Conservation (phyloP, 2,329 filamentous ascomycete species). For the Sporothrix humicola region DNA sequence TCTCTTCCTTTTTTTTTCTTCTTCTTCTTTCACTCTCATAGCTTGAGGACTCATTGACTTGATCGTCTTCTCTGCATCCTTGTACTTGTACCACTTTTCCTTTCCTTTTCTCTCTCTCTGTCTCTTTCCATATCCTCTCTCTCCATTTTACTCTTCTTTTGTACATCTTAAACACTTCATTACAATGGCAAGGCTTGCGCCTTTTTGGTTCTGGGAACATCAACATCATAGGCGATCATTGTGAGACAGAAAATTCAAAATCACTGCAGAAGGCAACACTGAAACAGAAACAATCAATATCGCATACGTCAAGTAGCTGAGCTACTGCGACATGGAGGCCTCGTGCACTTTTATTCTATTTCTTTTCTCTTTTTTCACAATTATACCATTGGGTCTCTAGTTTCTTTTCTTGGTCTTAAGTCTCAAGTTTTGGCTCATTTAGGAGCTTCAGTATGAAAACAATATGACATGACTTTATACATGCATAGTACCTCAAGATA, state of each 20-base stretch:
- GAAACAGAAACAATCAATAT: neutral
- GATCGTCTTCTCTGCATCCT: neutral
- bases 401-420: neutral
- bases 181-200: neutral
- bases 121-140: too few species aligned
- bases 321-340: slow-evolving; percentile 14
- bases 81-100: neutral
- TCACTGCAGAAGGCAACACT: neutral
- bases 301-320: slow-evolving; percentile 15
- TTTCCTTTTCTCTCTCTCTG: neutral
- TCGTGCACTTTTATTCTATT: neutral
- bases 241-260: slow-evolving; percentile 18
- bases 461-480: slow-evolving; percentile 40
- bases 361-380: neutral
- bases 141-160: slow-evolving; percentile 10
- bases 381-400: slow-evolving; percentile 2
- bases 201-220: slow-evolving; percentile 20
- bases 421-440: neutral
- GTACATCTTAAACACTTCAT: slow-evolving; percentile 7
- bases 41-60: neutral
- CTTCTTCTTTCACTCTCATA: neutral
- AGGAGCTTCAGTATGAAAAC: neutral
- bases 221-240: neutral
- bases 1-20: neutral
- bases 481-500: slow-evolving; percentile 40